Conservation (phyloP, 2,329 filamentous ascomycete species). For the Aurifilum marmelostoma region DNA sequence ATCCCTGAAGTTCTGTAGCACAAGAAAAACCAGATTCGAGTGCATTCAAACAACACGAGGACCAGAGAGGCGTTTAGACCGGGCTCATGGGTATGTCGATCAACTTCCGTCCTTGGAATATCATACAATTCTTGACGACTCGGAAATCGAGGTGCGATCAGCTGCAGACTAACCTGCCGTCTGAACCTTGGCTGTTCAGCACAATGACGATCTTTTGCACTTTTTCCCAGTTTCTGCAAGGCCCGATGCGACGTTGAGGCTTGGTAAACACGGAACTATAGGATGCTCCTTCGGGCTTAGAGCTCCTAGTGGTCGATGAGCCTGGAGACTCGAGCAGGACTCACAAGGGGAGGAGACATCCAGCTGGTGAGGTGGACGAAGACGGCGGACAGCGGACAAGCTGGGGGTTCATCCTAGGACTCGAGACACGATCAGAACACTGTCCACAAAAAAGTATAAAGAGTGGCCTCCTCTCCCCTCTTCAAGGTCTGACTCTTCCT, state of each 20-base stretch:
- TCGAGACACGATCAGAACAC: background rate
- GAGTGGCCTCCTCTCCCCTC: background rate
- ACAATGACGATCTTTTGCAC: background rate
- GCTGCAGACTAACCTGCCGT: background rate
- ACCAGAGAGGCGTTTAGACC: background rate
- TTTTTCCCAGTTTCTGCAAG: background rate
- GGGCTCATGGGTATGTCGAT: conserved; percentile 1
- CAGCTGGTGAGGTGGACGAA: background rate
- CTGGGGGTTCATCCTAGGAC: background rate
- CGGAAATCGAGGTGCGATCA: background rate
- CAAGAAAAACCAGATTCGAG: background rate
- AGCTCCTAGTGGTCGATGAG: background rate
- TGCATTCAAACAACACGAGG: background rate
- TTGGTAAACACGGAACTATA: background rate
- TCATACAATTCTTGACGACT: background rate
- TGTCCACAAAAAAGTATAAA: conserved; percentile 21
- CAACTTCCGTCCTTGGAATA: background rate
- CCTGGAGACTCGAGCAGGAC: background rate
- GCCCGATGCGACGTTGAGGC: background rate
- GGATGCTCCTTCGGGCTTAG: background rate
- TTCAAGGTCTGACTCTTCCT: background rate
- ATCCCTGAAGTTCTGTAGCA: background rate
- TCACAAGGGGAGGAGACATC: background rate
- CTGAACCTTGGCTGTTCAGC: background rate
- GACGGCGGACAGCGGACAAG: background rate